Evolutionary conservation across 495 filamentous ascomycete genomes (phyloP).

Genomic region (Penicillium arizonense): DNA sequence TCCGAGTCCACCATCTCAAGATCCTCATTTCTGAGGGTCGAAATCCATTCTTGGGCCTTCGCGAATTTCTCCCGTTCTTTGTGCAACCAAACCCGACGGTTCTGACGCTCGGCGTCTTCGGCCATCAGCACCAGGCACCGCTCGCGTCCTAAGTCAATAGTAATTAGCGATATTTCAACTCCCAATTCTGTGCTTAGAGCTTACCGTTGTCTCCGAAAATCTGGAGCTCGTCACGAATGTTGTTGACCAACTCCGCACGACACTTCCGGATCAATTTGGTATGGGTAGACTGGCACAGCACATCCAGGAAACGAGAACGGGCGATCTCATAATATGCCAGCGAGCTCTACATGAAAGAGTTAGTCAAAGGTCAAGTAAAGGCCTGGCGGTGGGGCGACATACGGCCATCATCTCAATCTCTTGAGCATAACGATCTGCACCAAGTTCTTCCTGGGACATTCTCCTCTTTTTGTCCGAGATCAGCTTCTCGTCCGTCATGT

Average conservation of each 20-base stretch:
- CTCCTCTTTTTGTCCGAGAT: conserved; percentile 19
- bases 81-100: conserved; percentile 32
- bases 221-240: conserved; percentile 33
- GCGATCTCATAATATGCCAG: conserved; percentile 56
- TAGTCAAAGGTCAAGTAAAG: neutral
- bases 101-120: conserved; percentile 46
- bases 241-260: conserved; percentile 30
- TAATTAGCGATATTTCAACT: neutral
- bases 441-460: conserved; percentile 28
- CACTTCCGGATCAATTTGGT: conserved; percentile 46
- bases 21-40: conserved; percentile 15
- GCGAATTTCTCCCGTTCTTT: conserved; percentile 44
- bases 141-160: conserved; percentile 5
- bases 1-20: conserved; percentile 12
- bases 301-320: conserved; percentile 46
- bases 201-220: conserved; percentile 39
- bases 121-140: conserved; percentile 37
- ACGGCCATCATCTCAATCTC: conserved; percentile 55
- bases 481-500: conserved; percentile 2
- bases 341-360: conserved; percentile 26
- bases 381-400: conserved; percentile 9
- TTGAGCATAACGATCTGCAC: conserved; percentile 37
- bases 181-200: neutral
- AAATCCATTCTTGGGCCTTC: conserved; percentile 44
- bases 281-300: conserved; percentile 45